Percentiles rank a stretch among this genome's conserved stretches.
Conservation (phyloP, 306 rosid species). For the Ziziphus jujuba region DNA sequence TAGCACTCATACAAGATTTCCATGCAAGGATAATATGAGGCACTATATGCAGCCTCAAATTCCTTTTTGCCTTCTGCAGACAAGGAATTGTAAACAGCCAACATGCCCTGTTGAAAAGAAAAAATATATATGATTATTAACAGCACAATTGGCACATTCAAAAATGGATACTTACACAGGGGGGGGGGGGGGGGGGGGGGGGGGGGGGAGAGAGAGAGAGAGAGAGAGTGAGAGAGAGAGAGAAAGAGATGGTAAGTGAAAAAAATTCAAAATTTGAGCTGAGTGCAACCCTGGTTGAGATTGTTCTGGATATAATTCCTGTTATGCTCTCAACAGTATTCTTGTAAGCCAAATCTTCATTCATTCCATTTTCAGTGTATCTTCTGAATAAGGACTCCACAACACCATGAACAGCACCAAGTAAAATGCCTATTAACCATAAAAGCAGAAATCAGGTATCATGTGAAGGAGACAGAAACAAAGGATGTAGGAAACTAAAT, state of each 20-base stretch:
- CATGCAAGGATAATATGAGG: conserved; percentile 95
- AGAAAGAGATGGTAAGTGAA: not conserved
- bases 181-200: too few relatives aligned
- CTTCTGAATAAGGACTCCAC: conserved; percentile 95
- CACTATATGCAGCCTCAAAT: conserved; percentile 92
- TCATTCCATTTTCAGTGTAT: conserved; percentile 87
- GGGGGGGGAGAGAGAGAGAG: not conserved
- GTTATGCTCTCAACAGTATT: conserved; percentile 91
- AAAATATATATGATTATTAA: conserved; percentile 3
- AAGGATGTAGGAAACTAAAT: not conserved
- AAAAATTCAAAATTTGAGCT: not conserved
- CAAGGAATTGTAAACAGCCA: conserved; percentile 77
- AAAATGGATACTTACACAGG: not conserved
- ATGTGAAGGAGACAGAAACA: not conserved
- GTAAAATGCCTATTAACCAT: conserved; percentile 70
- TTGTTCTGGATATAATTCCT: conserved; percentile 77
- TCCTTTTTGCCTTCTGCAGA: conserved; percentile 75
- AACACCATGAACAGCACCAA: conserved; percentile 96
- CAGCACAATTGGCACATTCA: not conserved
- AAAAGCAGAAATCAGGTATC: conserved; percentile 28
- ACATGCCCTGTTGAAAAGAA: conserved; percentile 62
- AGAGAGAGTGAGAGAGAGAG: not conserved
- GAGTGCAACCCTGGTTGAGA: conserved; percentile 73
- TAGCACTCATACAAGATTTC: conserved; percentile 97
- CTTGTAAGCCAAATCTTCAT: conserved; percentile 87